phyloP scores from a whole-genome alignment of 2,329 filamentous ascomycete genomes.

The Amesomyces nigricolor region DNA sequence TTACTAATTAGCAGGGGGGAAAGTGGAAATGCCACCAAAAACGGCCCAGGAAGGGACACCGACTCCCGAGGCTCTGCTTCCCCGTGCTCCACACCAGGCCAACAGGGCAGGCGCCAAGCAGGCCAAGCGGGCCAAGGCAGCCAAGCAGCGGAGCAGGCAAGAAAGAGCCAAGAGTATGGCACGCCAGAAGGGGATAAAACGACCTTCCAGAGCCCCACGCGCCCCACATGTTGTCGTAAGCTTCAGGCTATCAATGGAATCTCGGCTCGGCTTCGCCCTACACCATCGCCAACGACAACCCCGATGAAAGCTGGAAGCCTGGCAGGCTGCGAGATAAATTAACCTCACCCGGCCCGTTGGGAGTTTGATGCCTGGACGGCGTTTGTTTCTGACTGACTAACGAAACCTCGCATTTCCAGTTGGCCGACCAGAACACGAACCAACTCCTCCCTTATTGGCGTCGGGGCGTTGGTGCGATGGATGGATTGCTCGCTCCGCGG shows the following conservation, averaged over 20 bases:
- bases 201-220: background rate
- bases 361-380: too few relatives aligned
- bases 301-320: too few relatives aligned
- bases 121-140: constrained; percentile 7
- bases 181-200: constrained; percentile 12
- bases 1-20: constrained; percentile 6
- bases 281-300: background rate
- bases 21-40: background rate
- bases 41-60: background rate
- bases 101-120: background rate
- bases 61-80: constrained; percentile 6
- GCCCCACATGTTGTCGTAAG: constrained; percentile 18
- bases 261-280: background rate
- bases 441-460: too few relatives aligned
- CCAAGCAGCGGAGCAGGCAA: constrained; percentile 9
- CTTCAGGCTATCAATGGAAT: constrained; percentile 18
- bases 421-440: too few relatives aligned
- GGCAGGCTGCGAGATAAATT: too few relatives aligned
- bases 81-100: background rate
- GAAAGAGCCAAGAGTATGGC: constrained; percentile 17
- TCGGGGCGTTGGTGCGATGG: too few relatives aligned
- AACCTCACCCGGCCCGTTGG: too few relatives aligned
- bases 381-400: too few relatives aligned
- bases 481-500: too few relatives aligned
- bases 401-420: too few relatives aligned